These are phyloP conservation scores for Cardiospermum halicacabum DNA, from an alignment of 345 rosid species.

Conservation along the genomic window DNA sequence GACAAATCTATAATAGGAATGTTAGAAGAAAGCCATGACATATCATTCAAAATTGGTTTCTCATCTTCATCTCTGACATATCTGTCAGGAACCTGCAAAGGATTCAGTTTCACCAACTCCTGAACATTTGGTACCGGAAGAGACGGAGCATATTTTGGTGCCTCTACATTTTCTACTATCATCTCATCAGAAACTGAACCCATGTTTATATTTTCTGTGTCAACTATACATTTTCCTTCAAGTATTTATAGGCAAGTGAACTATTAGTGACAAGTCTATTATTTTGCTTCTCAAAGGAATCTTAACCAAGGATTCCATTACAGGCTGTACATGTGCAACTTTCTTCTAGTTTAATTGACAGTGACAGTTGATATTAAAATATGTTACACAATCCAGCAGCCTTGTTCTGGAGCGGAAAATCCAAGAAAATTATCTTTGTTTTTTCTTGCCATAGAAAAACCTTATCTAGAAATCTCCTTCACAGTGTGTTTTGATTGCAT, in stretches of 20 bases:
- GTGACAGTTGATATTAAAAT: not conserved
- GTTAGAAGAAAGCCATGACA: constrained; percentile 18
- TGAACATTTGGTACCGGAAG: constrained; percentile 32
- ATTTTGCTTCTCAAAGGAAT: not conserved
- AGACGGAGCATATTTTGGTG: constrained; percentile 15
- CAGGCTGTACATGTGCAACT: not conserved
- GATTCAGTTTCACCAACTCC: constrained; percentile 26
- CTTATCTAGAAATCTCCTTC: not conserved
- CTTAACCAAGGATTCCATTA: constrained; percentile 4
- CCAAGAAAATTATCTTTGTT: not conserved
- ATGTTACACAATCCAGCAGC: not conserved
- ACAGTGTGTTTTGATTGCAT: not conserved
- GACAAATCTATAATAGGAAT: constrained; percentile 25
- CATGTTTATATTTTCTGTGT: constrained; percentile 7
- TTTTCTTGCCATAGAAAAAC: not conserved
- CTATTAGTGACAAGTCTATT: not conserved
- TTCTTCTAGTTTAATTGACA: not conserved
- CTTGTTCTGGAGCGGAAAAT: not conserved
- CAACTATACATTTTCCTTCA: not conserved
- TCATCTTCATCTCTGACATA: constrained; percentile 21
- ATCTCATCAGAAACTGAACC: constrained; percentile 7
- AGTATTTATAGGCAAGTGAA: not conserved
- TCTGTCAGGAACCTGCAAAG: constrained; percentile 25
- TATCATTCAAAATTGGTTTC: not conserved
- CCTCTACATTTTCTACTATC: constrained; percentile 4